phyloP scores from a whole-genome alignment of 441 rosid species.

The Pelargonium myrrhifolium region DNA sequence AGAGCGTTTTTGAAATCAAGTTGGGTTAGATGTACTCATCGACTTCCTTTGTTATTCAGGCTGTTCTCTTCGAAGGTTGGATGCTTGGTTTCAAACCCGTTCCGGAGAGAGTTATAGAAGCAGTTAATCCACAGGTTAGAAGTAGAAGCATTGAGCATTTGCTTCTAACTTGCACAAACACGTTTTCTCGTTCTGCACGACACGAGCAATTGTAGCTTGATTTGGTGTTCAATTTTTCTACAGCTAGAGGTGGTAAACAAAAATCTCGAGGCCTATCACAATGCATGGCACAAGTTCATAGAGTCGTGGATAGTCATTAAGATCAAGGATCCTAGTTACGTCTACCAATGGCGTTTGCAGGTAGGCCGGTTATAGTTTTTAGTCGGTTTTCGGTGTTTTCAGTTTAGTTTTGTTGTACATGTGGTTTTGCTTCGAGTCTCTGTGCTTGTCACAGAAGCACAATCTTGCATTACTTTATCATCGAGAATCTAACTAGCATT shows the following conservation, averaged over 20 bases:
- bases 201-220: not conserved
- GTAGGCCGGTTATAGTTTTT: conserved; percentile 21
- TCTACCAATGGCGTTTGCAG: conserved; percentile 94
- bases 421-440: not conserved
- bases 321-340: conserved; percentile 82
- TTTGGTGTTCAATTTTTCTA: conserved; percentile 8
- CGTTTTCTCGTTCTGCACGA: not conserved
- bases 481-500: not conserved
- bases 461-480: not conserved
- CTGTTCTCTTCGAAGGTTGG: conserved; percentile 90
- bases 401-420: too few species aligned
- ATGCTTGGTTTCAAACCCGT: conserved; percentile 92
- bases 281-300: conserved; percentile 85
- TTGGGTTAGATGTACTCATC: too few species aligned
- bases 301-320: conserved; percentile 79
- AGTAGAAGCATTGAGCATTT: not conserved
- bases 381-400: too few species aligned
- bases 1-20: too few species aligned
- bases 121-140: conserved; percentile 81
- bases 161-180: not conserved
- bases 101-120: conserved; percentile 50
- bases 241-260: conserved; percentile 75
- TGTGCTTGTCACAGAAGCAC: not conserved
- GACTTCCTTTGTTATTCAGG: conserved; percentile 34
- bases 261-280: conserved; percentile 78